phyloP scores from a whole-genome alignment of 495 filamentous ascomycete genomes.

The Lichenothelia convexa region DNA sequence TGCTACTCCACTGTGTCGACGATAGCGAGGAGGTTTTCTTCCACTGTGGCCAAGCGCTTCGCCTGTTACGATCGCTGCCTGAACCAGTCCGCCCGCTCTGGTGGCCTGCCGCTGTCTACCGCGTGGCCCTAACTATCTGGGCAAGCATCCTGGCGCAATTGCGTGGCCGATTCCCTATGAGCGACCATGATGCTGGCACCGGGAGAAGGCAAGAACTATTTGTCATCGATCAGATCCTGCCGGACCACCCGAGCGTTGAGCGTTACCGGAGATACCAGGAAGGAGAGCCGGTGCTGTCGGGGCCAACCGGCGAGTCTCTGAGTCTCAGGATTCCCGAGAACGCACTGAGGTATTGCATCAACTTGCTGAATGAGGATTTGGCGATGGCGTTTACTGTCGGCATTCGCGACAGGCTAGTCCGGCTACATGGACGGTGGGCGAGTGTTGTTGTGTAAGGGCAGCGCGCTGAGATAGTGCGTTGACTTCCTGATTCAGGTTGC shows the following conservation, averaged over 20 bases:
- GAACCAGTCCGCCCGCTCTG: slow-evolving; percentile 28
- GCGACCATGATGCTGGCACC: slow-evolving; percentile 1
- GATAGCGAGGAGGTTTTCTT: slow-evolving; percentile 4
- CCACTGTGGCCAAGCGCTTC: slow-evolving; percentile 9
- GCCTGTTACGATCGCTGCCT: slow-evolving; percentile 11
- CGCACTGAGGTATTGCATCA: slow-evolving; percentile 25
- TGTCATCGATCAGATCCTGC: slow-evolving; percentile 13
- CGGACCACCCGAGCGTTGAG: slow-evolving; percentile 22
- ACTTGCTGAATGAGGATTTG: slow-evolving; percentile 25
- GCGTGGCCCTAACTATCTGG: slow-evolving; percentile 33
- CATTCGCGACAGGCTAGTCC: too few relatives aligned
- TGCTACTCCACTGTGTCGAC: slow-evolving; percentile 2
- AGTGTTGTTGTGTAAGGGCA: too few relatives aligned
- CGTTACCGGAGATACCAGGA: slow-evolving; percentile 22
- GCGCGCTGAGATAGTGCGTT: too few relatives aligned
- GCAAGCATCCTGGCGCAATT: slow-evolving; percentile 20
- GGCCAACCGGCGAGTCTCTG: slow-evolving; percentile 9
- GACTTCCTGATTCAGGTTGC: too few relatives aligned
- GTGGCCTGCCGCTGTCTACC: slow-evolving; percentile 36
- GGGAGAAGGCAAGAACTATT: slow-evolving; percentile 6
- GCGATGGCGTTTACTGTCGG: too few relatives aligned
- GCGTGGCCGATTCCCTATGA: slow-evolving; percentile 6
- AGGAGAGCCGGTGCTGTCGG: slow-evolving; percentile 22
- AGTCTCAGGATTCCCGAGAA: slow-evolving; percentile 22
- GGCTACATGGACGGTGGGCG: too few relatives aligned